Conservation (phyloP, 2,329 filamentous ascomycete species). For the Elsinoe fawcettii region DNA sequence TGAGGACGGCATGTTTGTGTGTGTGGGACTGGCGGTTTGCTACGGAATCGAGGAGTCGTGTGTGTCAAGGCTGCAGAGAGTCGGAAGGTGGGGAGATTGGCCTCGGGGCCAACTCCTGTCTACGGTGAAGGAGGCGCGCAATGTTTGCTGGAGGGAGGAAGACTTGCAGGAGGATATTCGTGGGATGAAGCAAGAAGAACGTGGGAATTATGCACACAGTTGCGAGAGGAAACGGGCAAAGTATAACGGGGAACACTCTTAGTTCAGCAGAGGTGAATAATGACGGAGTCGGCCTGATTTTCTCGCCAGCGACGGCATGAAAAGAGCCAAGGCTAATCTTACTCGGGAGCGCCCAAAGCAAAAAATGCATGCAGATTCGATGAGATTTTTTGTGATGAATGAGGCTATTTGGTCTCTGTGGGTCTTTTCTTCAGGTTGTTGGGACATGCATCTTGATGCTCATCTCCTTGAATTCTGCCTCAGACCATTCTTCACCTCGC, state of each 20-base stretch:
- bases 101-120: constrained; percentile 12
- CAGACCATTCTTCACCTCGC: neutral
- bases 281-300: constrained; percentile 10
- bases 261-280: neutral
- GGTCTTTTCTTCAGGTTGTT: neutral
- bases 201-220: constrained; percentile 12
- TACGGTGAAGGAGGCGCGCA: neutral
- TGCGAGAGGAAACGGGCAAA: constrained; percentile 7
- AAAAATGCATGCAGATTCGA: neutral
- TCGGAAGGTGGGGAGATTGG: constrained; percentile 3
- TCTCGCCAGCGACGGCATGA: neutral
- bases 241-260: neutral
- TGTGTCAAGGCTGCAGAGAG: neutral
- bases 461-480: neutral
- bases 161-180: neutral
- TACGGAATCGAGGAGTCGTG: neutral
- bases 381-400: neutral
- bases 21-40: neutral
- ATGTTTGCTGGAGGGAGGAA: neutral
- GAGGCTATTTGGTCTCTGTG: neutral
- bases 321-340: neutral
- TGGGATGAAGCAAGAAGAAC: constrained; percentile 3
- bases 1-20: constrained; percentile 2
- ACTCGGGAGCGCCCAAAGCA: neutral
- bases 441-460: neutral